These are phyloP conservation scores for Paxillus rubicundulus DNA, from an alignment of 768 basidiomycete genomes.

Conservation along the genomic window DNA sequence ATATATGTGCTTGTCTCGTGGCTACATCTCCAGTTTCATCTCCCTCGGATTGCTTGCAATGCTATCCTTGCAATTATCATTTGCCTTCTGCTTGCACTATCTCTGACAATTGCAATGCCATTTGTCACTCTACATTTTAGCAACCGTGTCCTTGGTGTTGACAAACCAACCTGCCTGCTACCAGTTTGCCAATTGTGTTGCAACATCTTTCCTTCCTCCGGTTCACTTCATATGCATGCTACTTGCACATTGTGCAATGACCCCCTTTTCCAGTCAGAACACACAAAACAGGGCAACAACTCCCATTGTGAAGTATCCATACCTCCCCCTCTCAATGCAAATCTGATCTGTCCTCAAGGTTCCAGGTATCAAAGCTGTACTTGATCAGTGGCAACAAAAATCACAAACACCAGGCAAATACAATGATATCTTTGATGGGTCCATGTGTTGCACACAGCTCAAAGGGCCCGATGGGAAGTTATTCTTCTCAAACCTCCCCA, in stretches of 20 bases:
- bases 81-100: slow-evolving; percentile 9
- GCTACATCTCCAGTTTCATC: slow-evolving; percentile 28
- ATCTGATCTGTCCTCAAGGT: slow-evolving; percentile 10
- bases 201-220: slow-evolving; percentile 13
- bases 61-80: slow-evolving; percentile 16
- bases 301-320: slow-evolving; percentile 3
- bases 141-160: slow-evolving; percentile 11
- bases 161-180: slow-evolving; percentile 13
- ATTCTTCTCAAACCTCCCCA: too few relatives aligned
- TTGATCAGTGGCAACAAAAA: too few relatives aligned
- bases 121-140: slow-evolving; percentile 21
- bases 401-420: too few relatives aligned
- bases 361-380: slow-evolving; percentile 23
- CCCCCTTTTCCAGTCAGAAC: not conserved
- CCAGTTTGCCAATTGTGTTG: slow-evolving; percentile 24
- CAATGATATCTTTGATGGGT: too few relatives aligned
- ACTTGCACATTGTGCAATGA: not conserved
- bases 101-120: slow-evolving; percentile 4
- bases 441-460: too few relatives aligned
- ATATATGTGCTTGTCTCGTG: slow-evolving; percentile 25
- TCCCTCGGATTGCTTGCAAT: slow-evolving; percentile 27
- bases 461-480: too few relatives aligned
- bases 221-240: not conserved
- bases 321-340: slow-evolving; percentile 4
- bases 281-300: not conserved